Base-by-base conservation (phyloP, 768 basidiomycete species). In the Pilatotrama ljubarskyi region DNA sequence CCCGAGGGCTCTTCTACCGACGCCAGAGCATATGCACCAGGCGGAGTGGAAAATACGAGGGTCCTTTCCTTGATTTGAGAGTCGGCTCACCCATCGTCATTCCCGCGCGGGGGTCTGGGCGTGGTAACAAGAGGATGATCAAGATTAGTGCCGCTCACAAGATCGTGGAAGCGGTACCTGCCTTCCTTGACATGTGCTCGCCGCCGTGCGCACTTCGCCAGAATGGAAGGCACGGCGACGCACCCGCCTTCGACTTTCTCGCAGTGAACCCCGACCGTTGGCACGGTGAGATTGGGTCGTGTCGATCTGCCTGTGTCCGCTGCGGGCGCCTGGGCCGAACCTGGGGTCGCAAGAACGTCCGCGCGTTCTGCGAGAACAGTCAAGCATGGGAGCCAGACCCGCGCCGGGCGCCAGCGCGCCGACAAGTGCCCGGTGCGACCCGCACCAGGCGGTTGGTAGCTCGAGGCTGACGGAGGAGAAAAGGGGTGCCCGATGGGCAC, bases 131-230 rank as follows among this genome's bases (percentile, higher is more conserved):
- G 52, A 50, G 46, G 22, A n/a, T 52, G 53, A 61, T 61, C 59
- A 55, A 55, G 59, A 61, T 55, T n/a, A 36, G 47, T 51, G 40
- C 41, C 53, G 40, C 47, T 44, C 59, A 61, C 59, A 55, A 61
- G 59, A 55, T 44, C 48, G 59, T 61, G 59, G 59, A 55, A 61
- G 48, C 32, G 29, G 59, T 61, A 61, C 59, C 59, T 61, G 41
- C 58, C 41, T 40, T 37, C 58, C 24, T 46, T 25, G 29, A 18
- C 53, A 55, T 61, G 59, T 43, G 59, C 59, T 29, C 40, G 22
- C 42, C 20, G 20, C 40, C 20, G 50, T n/a, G 40, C 48, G 49
- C 41, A 18, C 25, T 51, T 61, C 59, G 47, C 52, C 47, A 50
- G 53, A 61, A 61, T 50, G 59, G 59, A 61, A 61, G 53, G 53